Evolutionary conservation across 768 basidiomycete genomes (phyloP).

Genomic region (Pisolithus albus): DNA sequence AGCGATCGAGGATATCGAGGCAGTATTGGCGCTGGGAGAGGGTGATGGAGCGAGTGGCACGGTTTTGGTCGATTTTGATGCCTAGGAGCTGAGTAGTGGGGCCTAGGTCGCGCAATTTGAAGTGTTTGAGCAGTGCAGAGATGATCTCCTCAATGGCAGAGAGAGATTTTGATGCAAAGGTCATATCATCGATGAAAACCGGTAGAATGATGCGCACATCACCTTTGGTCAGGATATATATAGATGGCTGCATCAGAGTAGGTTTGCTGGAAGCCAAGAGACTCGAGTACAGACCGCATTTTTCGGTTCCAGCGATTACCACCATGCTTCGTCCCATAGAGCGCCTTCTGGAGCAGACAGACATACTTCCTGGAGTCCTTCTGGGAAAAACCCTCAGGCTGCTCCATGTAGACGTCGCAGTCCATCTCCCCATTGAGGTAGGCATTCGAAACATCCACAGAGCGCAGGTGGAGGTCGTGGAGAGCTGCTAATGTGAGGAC

Average conservation of each 20-base stretch:
- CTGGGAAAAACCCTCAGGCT: no score
- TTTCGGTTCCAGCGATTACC: no score
- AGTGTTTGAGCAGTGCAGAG: background rate
- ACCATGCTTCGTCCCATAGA: no score
- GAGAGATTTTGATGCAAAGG: conserved; percentile 18
- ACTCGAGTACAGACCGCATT: no score
- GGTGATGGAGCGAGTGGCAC: background rate
- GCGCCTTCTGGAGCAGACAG: no score
- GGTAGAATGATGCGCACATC: conserved; percentile 22
- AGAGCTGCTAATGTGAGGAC: no score
- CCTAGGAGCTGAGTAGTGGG: conserved; percentile 16
- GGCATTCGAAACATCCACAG: no score
- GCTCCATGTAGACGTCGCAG: no score
- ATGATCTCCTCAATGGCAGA: background rate
- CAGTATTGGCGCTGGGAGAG: conserved; percentile 19
- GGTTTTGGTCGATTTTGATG: conserved; percentile 15
- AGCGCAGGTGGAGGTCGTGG: no score
- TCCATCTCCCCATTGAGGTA: no score
- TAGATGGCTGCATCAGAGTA: conserved; percentile 12
- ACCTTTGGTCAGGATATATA: conserved; percentile 19
- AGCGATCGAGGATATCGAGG: conserved; percentile 12
- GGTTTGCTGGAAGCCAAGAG: background rate
- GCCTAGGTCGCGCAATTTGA: conserved; percentile 11
- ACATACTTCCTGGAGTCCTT: no score
- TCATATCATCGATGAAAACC: conserved; percentile 28